Percentiles rank a stretch among this genome's conserved stretches.
Conservation (phyloP, 164 flowering plant species). For the Warburgia ugandensis region DNA sequence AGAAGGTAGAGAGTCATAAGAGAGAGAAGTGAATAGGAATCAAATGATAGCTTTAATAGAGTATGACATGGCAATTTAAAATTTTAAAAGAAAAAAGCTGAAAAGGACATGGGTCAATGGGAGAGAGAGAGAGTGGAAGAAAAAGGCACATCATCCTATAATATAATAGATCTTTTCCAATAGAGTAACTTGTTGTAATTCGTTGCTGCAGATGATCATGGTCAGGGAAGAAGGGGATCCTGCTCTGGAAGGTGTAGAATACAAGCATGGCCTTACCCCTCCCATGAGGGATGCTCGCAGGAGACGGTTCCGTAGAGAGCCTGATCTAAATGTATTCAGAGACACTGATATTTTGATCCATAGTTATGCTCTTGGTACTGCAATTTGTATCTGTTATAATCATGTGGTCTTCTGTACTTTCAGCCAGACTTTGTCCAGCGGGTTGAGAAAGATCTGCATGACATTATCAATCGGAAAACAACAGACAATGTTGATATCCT, state of each 20-base stretch:
- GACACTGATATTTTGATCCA: neutral
- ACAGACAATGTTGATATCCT: constrained; percentile 74
- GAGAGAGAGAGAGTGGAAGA: no score
- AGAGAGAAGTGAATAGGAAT: no score
- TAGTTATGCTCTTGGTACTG: neutral
- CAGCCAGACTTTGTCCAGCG: constrained; percentile 95
- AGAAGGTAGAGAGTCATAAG: no score
- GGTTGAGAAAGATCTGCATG: constrained; percentile 74
- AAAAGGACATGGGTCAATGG: no score
- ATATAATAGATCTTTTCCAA: neutral
- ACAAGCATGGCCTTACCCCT: constrained; percentile 92
- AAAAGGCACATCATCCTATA: no score
- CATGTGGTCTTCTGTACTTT: constrained; percentile 8
- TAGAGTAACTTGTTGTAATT: neutral
- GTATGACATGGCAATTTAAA: no score
- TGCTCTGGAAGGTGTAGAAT: constrained; percentile 66
- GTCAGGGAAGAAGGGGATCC: constrained; percentile 72
- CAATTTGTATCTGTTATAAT: neutral
- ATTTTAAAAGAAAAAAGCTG: no score
- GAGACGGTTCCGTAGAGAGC: constrained; percentile 88
- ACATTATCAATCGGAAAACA: constrained; percentile 64
- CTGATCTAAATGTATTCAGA: constrained; percentile 68
- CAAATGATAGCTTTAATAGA: no score
- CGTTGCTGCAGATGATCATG: constrained; percentile 63
- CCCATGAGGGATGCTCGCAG: constrained; percentile 97